phyloP scores from a whole-genome alignment of 495 filamentous ascomycete species.

The Hyaloscypha variabilis region DNA sequence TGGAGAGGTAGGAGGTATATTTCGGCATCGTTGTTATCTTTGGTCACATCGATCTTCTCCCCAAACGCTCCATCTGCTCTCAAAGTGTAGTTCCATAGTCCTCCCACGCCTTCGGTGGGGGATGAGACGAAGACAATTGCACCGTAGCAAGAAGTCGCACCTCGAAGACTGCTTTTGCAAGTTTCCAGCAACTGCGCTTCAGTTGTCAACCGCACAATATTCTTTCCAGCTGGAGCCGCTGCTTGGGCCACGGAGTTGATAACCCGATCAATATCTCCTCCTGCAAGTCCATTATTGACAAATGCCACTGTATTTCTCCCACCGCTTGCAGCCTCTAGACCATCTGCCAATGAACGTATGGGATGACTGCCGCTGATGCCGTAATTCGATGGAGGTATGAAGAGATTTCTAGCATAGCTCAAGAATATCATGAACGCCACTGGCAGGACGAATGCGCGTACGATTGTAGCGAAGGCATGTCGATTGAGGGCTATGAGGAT shows the following conservation, averaged over 20 bases:
- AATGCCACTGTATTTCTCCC: slow-evolving; percentile 73
- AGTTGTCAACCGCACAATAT: slow-evolving; percentile 52
- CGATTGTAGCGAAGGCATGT: slow-evolving; percentile 61
- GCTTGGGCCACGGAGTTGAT: slow-evolving; percentile 61
- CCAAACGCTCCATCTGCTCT: slow-evolving; percentile 69
- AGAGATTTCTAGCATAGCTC: slow-evolving; percentile 68
- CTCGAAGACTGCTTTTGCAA: slow-evolving; percentile 70
- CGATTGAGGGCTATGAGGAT: slow-evolving; percentile 68
- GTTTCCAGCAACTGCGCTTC: slow-evolving; percentile 57
- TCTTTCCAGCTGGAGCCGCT: slow-evolving; percentile 48
- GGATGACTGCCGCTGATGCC: slow-evolving; percentile 63
- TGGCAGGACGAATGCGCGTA: slow-evolving; percentile 72
- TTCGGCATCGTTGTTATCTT: slow-evolving; percentile 66
- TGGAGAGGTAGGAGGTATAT: slow-evolving; percentile 79
- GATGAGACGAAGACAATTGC: slow-evolving; percentile 76
- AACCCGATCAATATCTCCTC: slow-evolving; percentile 71
- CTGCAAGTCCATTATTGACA: slow-evolving; percentile 70
- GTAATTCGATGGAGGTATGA: slow-evolving; percentile 64
- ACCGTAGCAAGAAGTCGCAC: slow-evolving; percentile 72
- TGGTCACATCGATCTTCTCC: slow-evolving; percentile 57
- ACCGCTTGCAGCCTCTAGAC: slow-evolving; percentile 49
- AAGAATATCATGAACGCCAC: slow-evolving; percentile 70
- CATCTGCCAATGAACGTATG: slow-evolving; percentile 62
- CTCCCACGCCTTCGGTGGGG: slow-evolving; percentile 64
- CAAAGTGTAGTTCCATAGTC: slow-evolving; percentile 84